phyloP scores from a whole-genome alignment of 169 alveolate species.

The Theileria annulata region DNA sequence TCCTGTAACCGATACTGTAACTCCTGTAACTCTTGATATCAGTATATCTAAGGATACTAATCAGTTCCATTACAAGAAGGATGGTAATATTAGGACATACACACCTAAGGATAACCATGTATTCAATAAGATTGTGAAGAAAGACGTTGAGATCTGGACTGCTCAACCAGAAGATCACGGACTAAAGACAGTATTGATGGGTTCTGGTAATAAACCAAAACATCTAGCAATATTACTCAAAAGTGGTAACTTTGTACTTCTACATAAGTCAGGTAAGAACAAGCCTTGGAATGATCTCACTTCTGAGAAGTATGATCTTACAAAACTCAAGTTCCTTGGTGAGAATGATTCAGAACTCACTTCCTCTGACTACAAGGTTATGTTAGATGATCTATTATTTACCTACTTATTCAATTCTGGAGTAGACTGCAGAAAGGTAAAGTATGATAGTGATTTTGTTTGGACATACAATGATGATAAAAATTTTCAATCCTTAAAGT shows the following conservation, averaged over 20 bases:
- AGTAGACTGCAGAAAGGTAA: no score
- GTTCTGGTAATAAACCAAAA: neutral
- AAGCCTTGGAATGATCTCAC: neutral
- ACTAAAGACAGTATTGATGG: neutral
- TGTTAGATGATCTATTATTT: no score
- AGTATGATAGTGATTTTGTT: no score
- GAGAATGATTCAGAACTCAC: neutral
- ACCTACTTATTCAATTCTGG: no score
- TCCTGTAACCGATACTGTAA: no score
- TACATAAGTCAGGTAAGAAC: neutral
- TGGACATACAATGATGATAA: no score
- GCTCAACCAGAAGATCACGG: neutral
- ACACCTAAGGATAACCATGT: neutral
- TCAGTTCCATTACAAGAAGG: neutral
- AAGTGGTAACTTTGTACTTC: neutral
- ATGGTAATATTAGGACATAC: neutral
- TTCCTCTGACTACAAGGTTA: neutral
- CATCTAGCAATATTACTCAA: neutral
- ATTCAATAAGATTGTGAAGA: neutral
- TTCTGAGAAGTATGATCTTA: neutral
- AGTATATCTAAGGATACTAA: neutral
- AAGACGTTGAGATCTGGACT: neutral
- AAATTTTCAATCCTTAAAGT: no score
- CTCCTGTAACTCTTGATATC: neutral
- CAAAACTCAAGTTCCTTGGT: neutral